Conservation (phyloP, 2,329 filamentous ascomycete species). For the Huntiella bhutanensis region DNA sequence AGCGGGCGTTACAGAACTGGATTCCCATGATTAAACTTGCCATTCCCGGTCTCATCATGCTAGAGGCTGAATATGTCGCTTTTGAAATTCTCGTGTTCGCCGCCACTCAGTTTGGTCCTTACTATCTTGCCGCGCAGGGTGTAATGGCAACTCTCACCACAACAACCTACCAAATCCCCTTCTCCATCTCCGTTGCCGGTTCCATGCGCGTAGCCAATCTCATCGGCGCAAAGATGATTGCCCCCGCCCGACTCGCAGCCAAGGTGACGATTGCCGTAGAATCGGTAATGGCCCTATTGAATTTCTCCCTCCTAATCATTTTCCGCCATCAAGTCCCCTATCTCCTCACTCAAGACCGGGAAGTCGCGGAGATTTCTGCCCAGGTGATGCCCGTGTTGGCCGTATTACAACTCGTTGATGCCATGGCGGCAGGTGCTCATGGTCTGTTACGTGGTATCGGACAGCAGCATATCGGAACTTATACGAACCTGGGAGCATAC, state of each 20-base stretch:
- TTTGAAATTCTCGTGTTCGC: constrained; percentile 84
- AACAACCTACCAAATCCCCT: constrained; percentile 79
- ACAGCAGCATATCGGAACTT: constrained; percentile 75
- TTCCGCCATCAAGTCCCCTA: constrained; percentile 56
- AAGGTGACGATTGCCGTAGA: constrained; percentile 54
- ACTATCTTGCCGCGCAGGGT: constrained; percentile 71
- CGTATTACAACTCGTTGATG: constrained; percentile 79
- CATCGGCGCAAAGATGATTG: constrained; percentile 68
- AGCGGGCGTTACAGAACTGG: constrained; percentile 55
- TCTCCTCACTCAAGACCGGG: constrained; percentile 57
- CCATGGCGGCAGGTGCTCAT: constrained; percentile 59
- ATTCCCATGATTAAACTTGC: constrained; percentile 64
- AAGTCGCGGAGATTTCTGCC: constrained; percentile 50
- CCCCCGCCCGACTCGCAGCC: constrained; percentile 63
- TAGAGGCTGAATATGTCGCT: constrained; percentile 80
- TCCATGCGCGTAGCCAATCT: constrained; percentile 82
- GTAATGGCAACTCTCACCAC: constrained; percentile 61
- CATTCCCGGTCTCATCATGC: constrained; percentile 79
- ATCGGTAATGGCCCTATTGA: constrained; percentile 56
- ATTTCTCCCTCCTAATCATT: constrained; percentile 48
- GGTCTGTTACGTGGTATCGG: constrained; percentile 76
- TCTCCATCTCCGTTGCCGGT: constrained; percentile 73
- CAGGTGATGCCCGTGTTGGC: constrained; percentile 61
- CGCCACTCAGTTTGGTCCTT: constrained; percentile 59
- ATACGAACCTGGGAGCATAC: constrained; percentile 70